Conservation (phyloP, 1,139 yeast species). For the Candida sp. region DNA sequence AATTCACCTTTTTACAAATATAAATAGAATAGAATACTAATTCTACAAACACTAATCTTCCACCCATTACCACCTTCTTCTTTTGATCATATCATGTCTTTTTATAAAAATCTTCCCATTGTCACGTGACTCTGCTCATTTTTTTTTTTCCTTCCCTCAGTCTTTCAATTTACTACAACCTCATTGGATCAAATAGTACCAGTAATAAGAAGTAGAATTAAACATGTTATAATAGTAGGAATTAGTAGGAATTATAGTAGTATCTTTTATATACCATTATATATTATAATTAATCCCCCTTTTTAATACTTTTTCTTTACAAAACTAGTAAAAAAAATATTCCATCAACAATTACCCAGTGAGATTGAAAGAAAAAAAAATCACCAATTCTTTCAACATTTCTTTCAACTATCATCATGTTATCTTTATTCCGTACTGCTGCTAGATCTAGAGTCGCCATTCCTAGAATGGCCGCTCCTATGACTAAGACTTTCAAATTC, state of each 20-base stretch:
- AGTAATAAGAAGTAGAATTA: too few relatives aligned
- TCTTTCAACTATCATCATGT: slow-evolving; percentile 9
- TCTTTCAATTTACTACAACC: not conserved
- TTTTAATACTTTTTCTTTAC: too few relatives aligned
- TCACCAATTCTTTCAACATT: not conserved
- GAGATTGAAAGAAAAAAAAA: not conserved
- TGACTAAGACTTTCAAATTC: slow-evolving; percentile 16
- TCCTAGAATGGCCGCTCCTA: slow-evolving; percentile 17
- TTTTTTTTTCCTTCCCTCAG: too few relatives aligned
- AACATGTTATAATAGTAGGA: too few relatives aligned
- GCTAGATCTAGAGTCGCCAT: slow-evolving; percentile 41
- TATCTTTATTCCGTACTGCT: slow-evolving; percentile 49
- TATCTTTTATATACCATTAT: too few relatives aligned
- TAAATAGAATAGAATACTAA: too few relatives aligned
- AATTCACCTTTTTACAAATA: too few relatives aligned
- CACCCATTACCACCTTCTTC: not conserved
- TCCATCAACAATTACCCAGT: not conserved
- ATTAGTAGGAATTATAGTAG: not conserved
- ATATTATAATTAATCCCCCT: too few relatives aligned
- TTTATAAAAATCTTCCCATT: not conserved
- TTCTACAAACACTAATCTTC: too few relatives aligned
- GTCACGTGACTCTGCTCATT: not conserved
- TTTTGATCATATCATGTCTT: too few relatives aligned
- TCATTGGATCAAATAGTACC: not conserved
- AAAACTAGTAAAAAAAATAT: not conserved